Conservation (phyloP, 1,284 basidiomycete species). For the Phlebopus sp. region DNA sequence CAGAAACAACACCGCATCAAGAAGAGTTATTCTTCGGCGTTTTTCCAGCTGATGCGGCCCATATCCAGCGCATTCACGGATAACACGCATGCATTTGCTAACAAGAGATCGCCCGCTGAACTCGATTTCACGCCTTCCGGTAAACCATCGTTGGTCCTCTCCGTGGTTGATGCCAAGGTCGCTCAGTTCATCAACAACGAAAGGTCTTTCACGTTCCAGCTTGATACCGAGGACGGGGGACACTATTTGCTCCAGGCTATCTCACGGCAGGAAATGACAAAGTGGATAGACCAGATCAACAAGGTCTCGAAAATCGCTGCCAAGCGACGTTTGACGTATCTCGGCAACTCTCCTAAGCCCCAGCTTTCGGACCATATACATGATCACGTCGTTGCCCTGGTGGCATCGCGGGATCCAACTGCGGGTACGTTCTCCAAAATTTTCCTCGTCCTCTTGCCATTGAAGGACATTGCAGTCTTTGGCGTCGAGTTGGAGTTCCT, state of each 20-base stretch:
- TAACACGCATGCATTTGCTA: constrained; percentile 45
- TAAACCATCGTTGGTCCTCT: constrained; percentile 72
- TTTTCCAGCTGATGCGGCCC: constrained; percentile 82
- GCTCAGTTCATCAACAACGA: constrained; percentile 72
- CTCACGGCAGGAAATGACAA: constrained; percentile 62
- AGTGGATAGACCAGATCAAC: constrained; percentile 73
- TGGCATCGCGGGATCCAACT: constrained; percentile 50
- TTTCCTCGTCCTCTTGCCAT: not conserved
- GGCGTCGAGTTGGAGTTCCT: constrained; percentile 71
- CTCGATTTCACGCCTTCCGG: constrained; percentile 67
- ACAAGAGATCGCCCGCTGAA: constrained; percentile 62
- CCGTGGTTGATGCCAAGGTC: constrained; percentile 67
- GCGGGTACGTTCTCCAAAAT: constrained; percentile 49
- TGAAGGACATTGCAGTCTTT: constrained; percentile 52
- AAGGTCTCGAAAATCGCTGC: constrained; percentile 69
- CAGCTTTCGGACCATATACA: constrained; percentile 70
- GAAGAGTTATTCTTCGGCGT: constrained; percentile 77
- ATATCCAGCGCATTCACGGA: constrained; percentile 78
- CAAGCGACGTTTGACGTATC: constrained; percentile 75
- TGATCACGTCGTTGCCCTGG: constrained; percentile 36
- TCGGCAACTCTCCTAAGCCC: constrained; percentile 68
- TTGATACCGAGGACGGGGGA: constrained; percentile 82
- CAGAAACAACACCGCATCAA: constrained; percentile 76
- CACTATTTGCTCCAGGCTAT: constrained; percentile 75
- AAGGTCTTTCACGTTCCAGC: constrained; percentile 75